phyloP scores from a whole-genome alignment of 257 asterid species.

The Cynanchum wilfordii region DNA sequence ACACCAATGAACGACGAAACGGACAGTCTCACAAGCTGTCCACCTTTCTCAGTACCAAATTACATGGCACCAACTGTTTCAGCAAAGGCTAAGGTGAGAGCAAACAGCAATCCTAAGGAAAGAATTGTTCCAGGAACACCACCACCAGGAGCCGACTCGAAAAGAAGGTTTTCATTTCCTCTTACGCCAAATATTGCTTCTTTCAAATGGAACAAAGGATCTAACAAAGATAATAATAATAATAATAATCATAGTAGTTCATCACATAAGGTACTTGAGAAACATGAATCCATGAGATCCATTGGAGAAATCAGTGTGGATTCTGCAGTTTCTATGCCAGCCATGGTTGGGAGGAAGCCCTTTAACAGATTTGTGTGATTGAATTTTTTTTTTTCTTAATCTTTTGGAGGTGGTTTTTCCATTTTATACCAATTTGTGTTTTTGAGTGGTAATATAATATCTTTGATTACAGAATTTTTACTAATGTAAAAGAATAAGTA shows the following conservation, averaged over 20 bases:
- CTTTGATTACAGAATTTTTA: constrained; percentile 20
- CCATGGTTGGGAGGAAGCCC: constrained; percentile 62
- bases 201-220: constrained; percentile 71
- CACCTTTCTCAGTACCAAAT: constrained; percentile 76
- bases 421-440: constrained; percentile 20
- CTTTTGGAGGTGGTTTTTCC: constrained; percentile 22
- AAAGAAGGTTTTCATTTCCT: constrained; percentile 80
- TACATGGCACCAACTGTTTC: constrained; percentile 89
- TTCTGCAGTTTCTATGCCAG: constrained; percentile 79
- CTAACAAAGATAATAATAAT: constrained; percentile 38
- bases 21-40: constrained; percentile 89
- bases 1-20: constrained; percentile 53
- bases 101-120: constrained; percentile 77
- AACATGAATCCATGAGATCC: constrained; percentile 43
- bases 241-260: not conserved
- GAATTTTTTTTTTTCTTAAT: constrained; percentile 1
- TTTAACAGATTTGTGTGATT: constrained; percentile 94
- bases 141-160: constrained; percentile 34
- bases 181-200: constrained; percentile 59
- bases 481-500: constrained; percentile 37
- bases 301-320: constrained; percentile 50
- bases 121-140: constrained; percentile 56
- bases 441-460: constrained; percentile 20
- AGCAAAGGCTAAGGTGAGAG: constrained; percentile 71
- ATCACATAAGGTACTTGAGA: constrained; percentile 44